These are phyloP conservation scores for Annulohypoxylon bovei DNA, from an alignment of 495 filamentous ascomycete genomes.

Conservation along the genomic window DNA sequence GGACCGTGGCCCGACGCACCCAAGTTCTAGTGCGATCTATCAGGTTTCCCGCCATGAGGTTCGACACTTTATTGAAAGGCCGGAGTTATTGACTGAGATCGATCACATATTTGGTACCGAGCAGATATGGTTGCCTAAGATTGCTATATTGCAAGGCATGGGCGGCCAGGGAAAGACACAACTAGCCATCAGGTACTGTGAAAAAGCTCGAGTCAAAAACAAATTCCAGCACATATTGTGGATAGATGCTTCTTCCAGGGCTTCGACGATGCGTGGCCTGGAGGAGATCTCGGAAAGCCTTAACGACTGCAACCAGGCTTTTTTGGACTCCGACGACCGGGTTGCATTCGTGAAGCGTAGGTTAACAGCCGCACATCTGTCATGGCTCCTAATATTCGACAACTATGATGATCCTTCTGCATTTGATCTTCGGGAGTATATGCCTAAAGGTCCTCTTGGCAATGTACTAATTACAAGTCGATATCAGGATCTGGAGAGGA, in stretches of 20 bases:
- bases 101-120: background rate
- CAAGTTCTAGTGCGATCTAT: background rate
- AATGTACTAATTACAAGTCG: background rate
- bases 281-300: background rate
- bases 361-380: background rate
- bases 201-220: background rate
- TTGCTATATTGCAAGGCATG: background rate
- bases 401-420: background rate
- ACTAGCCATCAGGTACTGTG: slow-evolving; percentile 5
- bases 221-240: background rate
- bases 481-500: background rate
- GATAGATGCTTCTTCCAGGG: slow-evolving; percentile 2
- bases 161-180: slow-evolving; percentile 9
- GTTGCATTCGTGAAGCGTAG: background rate
- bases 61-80: background rate
- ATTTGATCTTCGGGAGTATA: slow-evolving; percentile 7
- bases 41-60: slow-evolving; percentile 1
- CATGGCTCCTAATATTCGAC: slow-evolving; percentile 1
- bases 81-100: background rate
- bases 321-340: background rate
- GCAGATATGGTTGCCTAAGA: background rate
- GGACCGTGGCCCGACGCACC: background rate
- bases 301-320: background rate
- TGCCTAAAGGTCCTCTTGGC: background rate
- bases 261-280: background rate